Conservation (phyloP, 2,329 filamentous ascomycete species). For the Sporothrix humicola region DNA sequence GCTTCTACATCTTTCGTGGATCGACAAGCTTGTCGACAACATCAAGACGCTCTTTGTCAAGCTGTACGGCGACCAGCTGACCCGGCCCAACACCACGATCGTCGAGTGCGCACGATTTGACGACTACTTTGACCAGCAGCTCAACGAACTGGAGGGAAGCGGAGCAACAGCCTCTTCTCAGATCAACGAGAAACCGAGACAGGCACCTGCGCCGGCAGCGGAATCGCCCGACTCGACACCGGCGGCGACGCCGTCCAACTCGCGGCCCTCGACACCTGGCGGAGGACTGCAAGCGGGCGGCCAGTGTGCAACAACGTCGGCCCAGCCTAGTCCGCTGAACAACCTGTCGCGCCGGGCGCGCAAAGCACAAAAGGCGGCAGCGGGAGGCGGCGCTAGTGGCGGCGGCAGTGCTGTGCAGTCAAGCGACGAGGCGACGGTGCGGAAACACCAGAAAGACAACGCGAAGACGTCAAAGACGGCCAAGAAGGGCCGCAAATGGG, state of each 20-base stretch:
- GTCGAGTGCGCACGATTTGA: conserved; percentile 83
- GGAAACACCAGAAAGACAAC: conserved; percentile 59
- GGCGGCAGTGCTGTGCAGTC: conserved; percentile 68
- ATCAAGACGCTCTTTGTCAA: conserved; percentile 90
- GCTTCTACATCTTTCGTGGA: conserved; percentile 92
- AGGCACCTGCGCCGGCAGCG: conserved; percentile 40
- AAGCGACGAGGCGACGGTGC: conserved; percentile 73
- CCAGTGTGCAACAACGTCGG: conserved; percentile 55
- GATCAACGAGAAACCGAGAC: conserved; percentile 48
- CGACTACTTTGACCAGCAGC: conserved; percentile 91
- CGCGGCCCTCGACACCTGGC: conserved; percentile 77
- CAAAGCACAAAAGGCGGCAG: conserved; percentile 61
- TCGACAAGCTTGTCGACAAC: conserved; percentile 94
- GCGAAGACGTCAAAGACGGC: conserved; percentile 54
- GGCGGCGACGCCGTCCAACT: conserved; percentile 72
- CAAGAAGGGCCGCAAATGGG: conserved; percentile 93
- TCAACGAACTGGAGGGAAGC: conserved; percentile 75
- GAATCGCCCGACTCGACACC: conserved; percentile 72
- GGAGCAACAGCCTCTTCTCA: conserved; percentile 40
- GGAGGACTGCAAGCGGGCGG: conserved; percentile 59
- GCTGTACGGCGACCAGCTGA: conserved; percentile 86
- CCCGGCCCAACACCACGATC: conserved; percentile 76
- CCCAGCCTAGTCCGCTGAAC: conserved; percentile 73
- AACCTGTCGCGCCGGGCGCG: conserved; percentile 83
- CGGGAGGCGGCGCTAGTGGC: conserved; percentile 54